Evolutionary conservation across 495 filamentous ascomycete species (phyloP).

Genomic region (Chaetomium cochliodes): DNA sequence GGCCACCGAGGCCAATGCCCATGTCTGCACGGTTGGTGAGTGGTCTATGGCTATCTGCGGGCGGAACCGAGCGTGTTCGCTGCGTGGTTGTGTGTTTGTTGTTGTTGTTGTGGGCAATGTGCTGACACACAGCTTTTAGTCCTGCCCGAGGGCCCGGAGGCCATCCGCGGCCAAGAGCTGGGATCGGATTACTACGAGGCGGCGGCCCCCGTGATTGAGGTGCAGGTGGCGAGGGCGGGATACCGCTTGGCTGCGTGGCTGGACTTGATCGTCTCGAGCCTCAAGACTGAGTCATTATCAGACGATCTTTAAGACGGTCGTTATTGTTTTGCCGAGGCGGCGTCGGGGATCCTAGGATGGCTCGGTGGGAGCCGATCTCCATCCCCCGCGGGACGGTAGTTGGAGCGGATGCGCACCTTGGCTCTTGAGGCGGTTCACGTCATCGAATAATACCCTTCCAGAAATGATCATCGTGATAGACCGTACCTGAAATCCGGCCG

Average conservation of each 20-base stretch:
- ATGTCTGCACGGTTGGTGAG: conserved; percentile 56
- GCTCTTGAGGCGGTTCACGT: not conserved
- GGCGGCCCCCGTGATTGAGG: conserved; percentile 62
- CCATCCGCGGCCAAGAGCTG: conserved; percentile 58
- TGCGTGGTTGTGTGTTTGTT: not conserved
- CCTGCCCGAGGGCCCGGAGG: conserved; percentile 53
- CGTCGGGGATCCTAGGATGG: not conserved
- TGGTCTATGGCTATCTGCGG: not conserved
- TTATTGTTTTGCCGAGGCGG: not conserved
- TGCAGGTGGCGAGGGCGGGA: conserved; percentile 72
- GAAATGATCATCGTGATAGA: conserved; percentile 11
- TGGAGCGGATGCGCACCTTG: conserved; percentile 6
- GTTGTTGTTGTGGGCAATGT: not conserved
- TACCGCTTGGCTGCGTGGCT: conserved; percentile 65
- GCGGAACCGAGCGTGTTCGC: too few relatives aligned
- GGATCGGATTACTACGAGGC: conserved; percentile 61
- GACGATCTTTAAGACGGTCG: conserved; percentile 21
- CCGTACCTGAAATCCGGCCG: not conserved
- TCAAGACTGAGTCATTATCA: conserved; percentile 17
- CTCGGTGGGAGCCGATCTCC: not conserved
- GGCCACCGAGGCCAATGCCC: conserved; percentile 60
- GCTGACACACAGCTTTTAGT: conserved; percentile 39
- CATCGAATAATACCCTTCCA: not conserved
- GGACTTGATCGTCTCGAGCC: conserved; percentile 50
- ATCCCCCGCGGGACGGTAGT: conserved; percentile 15